Conservation (phyloP, 768 basidiomycete species). For the Tylopilus sp. region DNA sequence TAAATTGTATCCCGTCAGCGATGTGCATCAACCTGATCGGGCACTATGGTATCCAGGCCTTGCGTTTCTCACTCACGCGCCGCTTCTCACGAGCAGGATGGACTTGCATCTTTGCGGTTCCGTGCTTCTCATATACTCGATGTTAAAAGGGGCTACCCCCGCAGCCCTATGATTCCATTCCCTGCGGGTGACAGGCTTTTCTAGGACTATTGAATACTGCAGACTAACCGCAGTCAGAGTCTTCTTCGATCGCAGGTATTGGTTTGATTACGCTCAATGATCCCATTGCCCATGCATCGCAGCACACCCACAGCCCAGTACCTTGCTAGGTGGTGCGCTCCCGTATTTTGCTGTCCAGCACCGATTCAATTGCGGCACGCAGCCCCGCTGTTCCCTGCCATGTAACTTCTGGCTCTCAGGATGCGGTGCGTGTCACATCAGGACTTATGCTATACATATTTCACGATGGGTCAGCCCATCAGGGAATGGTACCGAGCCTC, state of each 20-base stretch:
- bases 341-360: slow-evolving; percentile 2
- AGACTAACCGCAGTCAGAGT: slow-evolving; percentile 14
- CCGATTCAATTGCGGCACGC: slow-evolving; percentile 6
- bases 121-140: slow-evolving; percentile 18
- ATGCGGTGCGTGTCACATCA: slow-evolving; percentile 8
- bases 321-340: slow-evolving; percentile 8
- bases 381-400: slow-evolving; percentile 2
- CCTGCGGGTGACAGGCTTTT: slow-evolving; percentile 9
- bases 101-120: slow-evolving; percentile 3
- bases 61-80: slow-evolving; percentile 8
- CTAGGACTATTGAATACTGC: slow-evolving; percentile 17
- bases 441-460: slow-evolving; percentile 11
- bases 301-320: slow-evolving; percentile 22
- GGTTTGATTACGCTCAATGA: slow-evolving; percentile 19
- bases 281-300: slow-evolving; percentile 15
- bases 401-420: neutral
- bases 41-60: slow-evolving; percentile 16
- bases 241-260: slow-evolving; percentile 23
- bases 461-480: neutral
- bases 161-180: slow-evolving; percentile 24
- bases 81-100: slow-evolving; percentile 23
- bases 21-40: slow-evolving; percentile 19
- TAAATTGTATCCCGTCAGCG: slow-evolving; percentile 10
- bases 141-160: slow-evolving; percentile 10
- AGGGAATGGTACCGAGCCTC: slow-evolving; percentile 3